Evolutionary conservation across 352 stramenopile species (phyloP), one percentile per base, ranked within the genome.

Genomic region (Halophytophthora batemanensis): DNA sequence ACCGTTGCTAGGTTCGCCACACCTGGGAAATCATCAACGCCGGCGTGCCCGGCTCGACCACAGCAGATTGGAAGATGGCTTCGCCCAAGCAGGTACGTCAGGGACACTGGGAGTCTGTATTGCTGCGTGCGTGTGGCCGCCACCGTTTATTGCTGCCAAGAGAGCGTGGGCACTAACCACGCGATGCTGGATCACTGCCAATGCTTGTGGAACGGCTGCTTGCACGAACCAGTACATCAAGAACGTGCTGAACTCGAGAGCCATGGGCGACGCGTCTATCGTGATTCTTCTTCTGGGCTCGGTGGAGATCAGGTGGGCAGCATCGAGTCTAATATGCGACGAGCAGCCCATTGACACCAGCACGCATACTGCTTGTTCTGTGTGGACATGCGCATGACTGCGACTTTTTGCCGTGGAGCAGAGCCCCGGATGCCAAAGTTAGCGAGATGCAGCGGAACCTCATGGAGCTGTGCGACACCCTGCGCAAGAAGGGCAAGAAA

Each of bases 401-500:
- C n/a, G n/a, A n/a, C n/a, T n/a, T n/a, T n/a, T n/a, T n/a, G n/a
- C n/a, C 23, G 15, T 59, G 47, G 34, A 19, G 58, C 45, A 69
- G 58, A 70, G 53, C 80, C 28, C 53, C 61, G 1, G 56, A 40
- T 1, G 58, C 59, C 6, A 58, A 66, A 47, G 44, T 15, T 12
- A 39, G 61, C 14, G 52, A 77, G 34, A 85, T 88, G 44, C 56
- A 60, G 45, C 68, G 65, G 33, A 87, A 91, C 50, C 64, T 94
- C 53, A 61, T 82, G 29, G 64, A 76, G 44, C 78, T 92, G 23
- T 90, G 79, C 55, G 81, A 94, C 64, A 71, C 83, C 2, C 53
- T 94, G 50, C 68, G 72, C 29, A 94, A 90, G 68, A 92, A 94
- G 52, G 76, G 78, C 22, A 91, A 92, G 62, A 67, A 78, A 22